phyloP scores from a whole-genome alignment of 192 early-diverging fungal genomes.

The Coemansia asiatica region DNA sequence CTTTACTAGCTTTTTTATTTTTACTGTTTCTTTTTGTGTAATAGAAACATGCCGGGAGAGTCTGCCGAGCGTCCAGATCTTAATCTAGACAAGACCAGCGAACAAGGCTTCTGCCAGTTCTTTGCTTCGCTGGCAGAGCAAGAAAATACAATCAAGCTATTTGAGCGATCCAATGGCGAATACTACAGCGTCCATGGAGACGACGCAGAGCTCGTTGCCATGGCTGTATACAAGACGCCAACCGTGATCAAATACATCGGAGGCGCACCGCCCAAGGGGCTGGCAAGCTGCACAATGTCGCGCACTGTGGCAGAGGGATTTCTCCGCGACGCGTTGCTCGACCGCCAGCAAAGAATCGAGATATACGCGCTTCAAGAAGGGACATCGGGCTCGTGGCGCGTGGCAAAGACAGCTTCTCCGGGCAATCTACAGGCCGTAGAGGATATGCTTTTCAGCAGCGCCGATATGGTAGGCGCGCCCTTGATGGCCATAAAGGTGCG shows the following conservation, averaged over 20 bases:
- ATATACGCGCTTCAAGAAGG: conserved; percentile 67
- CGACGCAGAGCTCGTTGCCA: conserved; percentile 86
- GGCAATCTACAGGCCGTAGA: conserved; percentile 92
- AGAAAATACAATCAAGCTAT: conserved; percentile 50
- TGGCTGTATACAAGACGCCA: conserved; percentile 84
- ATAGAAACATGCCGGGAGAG: conserved; percentile 9
- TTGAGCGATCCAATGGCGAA: conserved; percentile 58
- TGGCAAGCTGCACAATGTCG: conserved; percentile 80
- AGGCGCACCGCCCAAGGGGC: conserved; percentile 56
- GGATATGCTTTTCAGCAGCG: conserved; percentile 78
- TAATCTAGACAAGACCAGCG: conserved; percentile 34
- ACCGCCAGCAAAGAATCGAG: conserved; percentile 75
- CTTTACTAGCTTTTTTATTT: neutral
- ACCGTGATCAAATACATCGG: conserved; percentile 90
- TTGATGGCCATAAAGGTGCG: conserved; percentile 73
- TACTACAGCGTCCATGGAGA: conserved; percentile 90
- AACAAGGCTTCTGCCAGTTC: conserved; percentile 51
- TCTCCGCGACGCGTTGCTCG: conserved; percentile 76
- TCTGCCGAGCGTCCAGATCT: conserved; percentile 32
- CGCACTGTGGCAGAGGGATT: conserved; percentile 73
- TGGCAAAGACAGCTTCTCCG: conserved; percentile 75
- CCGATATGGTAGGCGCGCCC: conserved; percentile 71
- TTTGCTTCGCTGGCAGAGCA: conserved; percentile 24
- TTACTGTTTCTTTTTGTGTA: neutral
- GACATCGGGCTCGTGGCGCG: conserved; percentile 52